phyloP scores from a whole-genome alignment of 179 eudicot species.

The Drosera spatulata region DNA sequence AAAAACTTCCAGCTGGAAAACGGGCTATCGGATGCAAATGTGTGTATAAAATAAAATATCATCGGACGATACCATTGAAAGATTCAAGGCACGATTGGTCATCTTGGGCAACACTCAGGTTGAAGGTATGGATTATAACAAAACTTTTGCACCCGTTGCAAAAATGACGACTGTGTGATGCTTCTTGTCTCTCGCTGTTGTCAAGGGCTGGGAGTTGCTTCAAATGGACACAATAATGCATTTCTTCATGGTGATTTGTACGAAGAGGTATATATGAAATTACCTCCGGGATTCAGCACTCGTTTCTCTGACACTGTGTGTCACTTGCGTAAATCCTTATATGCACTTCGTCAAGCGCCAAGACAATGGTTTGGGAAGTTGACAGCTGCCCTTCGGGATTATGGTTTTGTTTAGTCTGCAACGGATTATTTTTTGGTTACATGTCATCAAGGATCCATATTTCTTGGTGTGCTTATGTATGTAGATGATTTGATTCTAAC shows the following conservation, averaged over 20 bases:
- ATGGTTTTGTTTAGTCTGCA: neutral
- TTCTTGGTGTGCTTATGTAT: neutral
- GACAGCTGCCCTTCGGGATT: neutral
- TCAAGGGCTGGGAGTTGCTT: neutral
- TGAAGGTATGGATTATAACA: neutral
- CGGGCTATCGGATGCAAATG: too few species aligned
- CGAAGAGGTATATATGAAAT: conserved; percentile 11
- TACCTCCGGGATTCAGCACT: conserved; percentile 2
- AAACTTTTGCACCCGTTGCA: too few species aligned
- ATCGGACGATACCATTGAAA: neutral
- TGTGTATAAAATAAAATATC: too few species aligned
- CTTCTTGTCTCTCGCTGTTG: neutral
- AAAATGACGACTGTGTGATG: neutral
- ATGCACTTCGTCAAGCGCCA: neutral
- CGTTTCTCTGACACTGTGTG: neutral
- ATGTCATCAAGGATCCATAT: neutral
- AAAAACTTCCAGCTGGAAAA: neutral
- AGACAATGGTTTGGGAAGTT: neutral
- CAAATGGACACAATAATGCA: conserved; percentile 8
- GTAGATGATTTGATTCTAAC: neutral
- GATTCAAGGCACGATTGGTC: conserved; percentile 6
- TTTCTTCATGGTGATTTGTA: conserved; percentile 9
- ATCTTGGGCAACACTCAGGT: neutral
- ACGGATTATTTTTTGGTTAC: neutral
- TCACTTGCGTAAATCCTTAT: neutral